phyloP scores from a whole-genome alignment of 768 basidiomycete genomes.

The Imleria badia region DNA sequence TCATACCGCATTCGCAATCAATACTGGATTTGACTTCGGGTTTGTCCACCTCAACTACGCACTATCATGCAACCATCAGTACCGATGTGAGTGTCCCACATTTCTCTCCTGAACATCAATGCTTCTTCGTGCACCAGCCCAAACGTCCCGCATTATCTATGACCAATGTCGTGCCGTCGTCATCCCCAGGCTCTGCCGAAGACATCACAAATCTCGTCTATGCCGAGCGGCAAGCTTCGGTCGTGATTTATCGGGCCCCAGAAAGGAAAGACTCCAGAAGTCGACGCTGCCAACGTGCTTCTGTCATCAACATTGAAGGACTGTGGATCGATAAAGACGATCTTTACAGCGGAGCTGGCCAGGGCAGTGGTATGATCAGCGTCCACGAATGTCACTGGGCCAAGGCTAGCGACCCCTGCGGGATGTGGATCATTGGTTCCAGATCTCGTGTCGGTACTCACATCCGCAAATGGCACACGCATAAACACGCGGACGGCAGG shows the following conservation, averaged over 20 bases:
- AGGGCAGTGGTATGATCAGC: background rate
- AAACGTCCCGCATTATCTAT: too few species aligned
- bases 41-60: too few species aligned
- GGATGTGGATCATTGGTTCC: conserved; percentile 12
- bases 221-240: background rate
- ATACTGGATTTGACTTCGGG: too few species aligned
- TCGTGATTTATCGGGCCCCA: background rate
- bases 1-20: too few species aligned
- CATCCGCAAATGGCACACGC: conserved; percentile 8
- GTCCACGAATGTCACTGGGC: conserved; percentile 14
- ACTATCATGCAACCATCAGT: too few species aligned
- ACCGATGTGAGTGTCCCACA: too few species aligned
- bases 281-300: background rate
- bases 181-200: too few species aligned
- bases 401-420: background rate
- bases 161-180: too few species aligned
- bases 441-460: conserved; percentile 1
- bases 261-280: background rate
- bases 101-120: too few species aligned
- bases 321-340: conserved; percentile 6
- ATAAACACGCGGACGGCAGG: background rate
- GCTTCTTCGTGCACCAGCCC: too few species aligned
- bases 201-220: background rate
- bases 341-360: background rate
- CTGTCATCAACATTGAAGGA: background rate